phyloP scores from a whole-genome alignment of 2,329 filamentous ascomycete species.

The Ilyonectria robusta region DNA sequence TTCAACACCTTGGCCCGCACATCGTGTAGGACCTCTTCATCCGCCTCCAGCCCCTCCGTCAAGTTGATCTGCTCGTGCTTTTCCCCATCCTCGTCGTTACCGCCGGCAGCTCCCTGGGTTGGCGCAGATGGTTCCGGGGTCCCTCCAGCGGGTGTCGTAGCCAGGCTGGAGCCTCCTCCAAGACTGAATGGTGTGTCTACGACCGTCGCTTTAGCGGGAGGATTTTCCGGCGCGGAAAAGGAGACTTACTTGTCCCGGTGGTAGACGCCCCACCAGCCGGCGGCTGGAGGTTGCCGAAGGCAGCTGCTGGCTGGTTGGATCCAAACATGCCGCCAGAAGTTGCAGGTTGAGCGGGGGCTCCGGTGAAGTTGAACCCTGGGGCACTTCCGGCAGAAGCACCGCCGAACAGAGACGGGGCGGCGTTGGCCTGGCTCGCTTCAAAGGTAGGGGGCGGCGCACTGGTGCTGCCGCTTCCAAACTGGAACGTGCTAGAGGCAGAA shows the following conservation, averaged over 20 bases:
- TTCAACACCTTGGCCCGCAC: constrained; percentile 79
- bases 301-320: constrained; percentile 52
- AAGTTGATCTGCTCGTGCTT: constrained; percentile 80
- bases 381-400: constrained; percentile 48
- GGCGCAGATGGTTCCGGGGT: constrained; percentile 70
- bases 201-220: constrained; percentile 62
- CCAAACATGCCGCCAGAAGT: constrained; percentile 51
- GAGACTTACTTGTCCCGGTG: constrained; percentile 63
- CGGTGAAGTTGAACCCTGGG: constrained; percentile 58
- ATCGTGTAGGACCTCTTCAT: constrained; percentile 80
- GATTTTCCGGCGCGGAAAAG: constrained; percentile 58
- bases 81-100: constrained; percentile 68
- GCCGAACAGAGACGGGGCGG: constrained; percentile 50
- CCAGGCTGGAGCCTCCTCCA: constrained; percentile 72
- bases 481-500: constrained; percentile 51
- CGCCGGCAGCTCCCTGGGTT: constrained; percentile 57
- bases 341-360: constrained; percentile 48
- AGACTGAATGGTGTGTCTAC: constrained; percentile 70
- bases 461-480: constrained; percentile 54
- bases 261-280: constrained; percentile 60
- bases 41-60: constrained; percentile 77
- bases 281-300: constrained; percentile 58
- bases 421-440: constrained; percentile 45
- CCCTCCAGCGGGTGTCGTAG: constrained; percentile 71
- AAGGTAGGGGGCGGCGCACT: constrained; percentile 46